phyloP scores from a whole-genome alignment of 2,329 filamentous ascomycete genomes.

The Cryphonectria naterciae region DNA sequence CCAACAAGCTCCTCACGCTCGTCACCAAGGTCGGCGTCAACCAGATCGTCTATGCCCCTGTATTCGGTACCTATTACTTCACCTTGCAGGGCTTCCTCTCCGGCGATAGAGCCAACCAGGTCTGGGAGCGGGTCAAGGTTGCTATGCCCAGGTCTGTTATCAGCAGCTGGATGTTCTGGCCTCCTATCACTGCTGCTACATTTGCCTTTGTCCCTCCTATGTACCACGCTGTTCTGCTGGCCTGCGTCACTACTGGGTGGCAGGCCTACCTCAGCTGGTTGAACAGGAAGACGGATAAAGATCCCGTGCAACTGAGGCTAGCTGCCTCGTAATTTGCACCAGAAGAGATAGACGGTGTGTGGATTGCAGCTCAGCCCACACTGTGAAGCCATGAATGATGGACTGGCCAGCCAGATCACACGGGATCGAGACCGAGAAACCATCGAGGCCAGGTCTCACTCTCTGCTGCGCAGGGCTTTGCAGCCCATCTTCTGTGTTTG shows the following conservation, averaged over 20 bases:
- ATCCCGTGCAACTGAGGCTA: conserved; percentile 29
- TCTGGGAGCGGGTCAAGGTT: conserved; percentile 70
- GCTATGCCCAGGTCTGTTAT: conserved; percentile 77
- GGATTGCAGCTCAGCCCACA: not conserved
- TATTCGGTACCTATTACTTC: conserved; percentile 85
- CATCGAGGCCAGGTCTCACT: too few relatives aligned
- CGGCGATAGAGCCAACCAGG: conserved; percentile 66
- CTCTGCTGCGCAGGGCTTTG: too few relatives aligned
- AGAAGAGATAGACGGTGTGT: not conserved
- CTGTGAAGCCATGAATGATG: too few relatives aligned
- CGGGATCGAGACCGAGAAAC: too few relatives aligned
- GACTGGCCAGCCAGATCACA: too few relatives aligned
- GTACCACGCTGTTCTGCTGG: conserved; percentile 79
- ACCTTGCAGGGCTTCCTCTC: conserved; percentile 74
- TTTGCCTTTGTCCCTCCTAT: conserved; percentile 82
- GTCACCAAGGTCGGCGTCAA: conserved; percentile 78
- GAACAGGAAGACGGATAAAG: conserved; percentile 72
- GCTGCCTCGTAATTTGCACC: not conserved
- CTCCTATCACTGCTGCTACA: conserved; percentile 80
- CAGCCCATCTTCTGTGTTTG: too few relatives aligned
- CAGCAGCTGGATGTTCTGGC: conserved; percentile 88
- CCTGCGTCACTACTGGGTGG: conserved; percentile 83
- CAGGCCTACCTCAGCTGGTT: conserved; percentile 86
- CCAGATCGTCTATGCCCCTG: conserved; percentile 77
- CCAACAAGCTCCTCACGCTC: conserved; percentile 71